phyloP scores from a whole-genome alignment of 345 rosid species.

The Syzygium oleosum region DNA sequence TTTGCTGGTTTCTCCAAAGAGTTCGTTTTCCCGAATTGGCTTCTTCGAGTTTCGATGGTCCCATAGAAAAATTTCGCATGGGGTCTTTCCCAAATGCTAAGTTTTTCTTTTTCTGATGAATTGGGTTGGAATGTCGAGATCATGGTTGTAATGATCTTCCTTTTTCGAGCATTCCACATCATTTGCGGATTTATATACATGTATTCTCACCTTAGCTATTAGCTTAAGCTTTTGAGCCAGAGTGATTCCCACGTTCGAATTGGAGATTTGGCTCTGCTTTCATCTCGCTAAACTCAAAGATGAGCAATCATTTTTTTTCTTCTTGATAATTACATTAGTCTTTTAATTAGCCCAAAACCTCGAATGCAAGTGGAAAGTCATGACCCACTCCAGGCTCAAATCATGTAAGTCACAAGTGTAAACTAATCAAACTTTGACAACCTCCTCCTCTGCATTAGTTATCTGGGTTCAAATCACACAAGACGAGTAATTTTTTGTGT shows the following conservation, averaged over 20 bases:
- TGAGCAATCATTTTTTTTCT: not conserved
- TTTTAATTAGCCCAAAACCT: not conserved
- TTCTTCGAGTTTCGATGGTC: not conserved
- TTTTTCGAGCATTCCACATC: not conserved
- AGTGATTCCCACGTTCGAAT: not conserved
- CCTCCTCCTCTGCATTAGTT: not conserved
- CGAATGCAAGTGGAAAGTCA: not conserved
- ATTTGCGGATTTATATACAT: not conserved
- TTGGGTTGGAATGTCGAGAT: not conserved
- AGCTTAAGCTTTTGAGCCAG: not conserved
- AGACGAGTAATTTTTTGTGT: not conserved
- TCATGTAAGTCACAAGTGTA: not conserved
- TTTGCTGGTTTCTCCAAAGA: not conserved
- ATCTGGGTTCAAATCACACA: not conserved
- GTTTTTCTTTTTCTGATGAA: not conserved
- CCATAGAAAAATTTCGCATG: not conserved
- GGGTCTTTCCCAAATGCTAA: not conserved
- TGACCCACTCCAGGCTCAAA: not conserved
- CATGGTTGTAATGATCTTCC: not conserved
- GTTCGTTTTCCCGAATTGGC: not conserved
- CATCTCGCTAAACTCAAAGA: not conserved
- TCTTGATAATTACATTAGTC: not conserved
- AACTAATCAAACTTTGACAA: not conserved
- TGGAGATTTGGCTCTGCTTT: not conserved
- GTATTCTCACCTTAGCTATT: not conserved